Percentiles rank a stretch among this genome's conserved stretches.
Evolutionary conservation across 2,329 filamentous ascomycete genomes (phyloP).

Genomic region (Didymella exigua): DNA sequence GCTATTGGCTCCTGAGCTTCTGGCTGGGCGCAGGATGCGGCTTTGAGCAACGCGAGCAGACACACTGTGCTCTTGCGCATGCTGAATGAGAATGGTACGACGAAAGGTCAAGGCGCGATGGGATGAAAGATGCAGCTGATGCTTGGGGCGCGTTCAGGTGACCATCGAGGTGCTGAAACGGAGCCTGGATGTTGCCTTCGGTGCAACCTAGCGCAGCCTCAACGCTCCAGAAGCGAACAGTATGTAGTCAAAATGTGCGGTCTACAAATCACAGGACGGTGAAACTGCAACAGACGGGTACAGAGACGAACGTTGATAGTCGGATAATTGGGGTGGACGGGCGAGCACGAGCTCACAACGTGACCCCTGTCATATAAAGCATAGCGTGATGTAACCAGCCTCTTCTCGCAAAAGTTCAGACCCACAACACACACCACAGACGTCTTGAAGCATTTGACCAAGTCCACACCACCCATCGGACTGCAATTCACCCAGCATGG

Average conservation of each 20-base stretch:
- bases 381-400: conserved; percentile 19
- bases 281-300: background rate
- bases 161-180: conserved; percentile 25
- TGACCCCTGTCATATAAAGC: conserved; percentile 13
- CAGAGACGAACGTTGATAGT: background rate
- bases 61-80: conserved; percentile 26
- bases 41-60: conserved; percentile 40
- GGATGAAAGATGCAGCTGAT: conserved; percentile 9
- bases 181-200: conserved; percentile 10
- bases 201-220: conserved; percentile 1
- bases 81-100: conserved; percentile 9
- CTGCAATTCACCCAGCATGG: conserved; percentile 32
- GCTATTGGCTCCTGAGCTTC: conserved; percentile 76
- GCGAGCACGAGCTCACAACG: conserved; percentile 10
- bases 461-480: conserved; percentile 21
- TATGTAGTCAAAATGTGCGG: background rate
- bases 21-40: conserved; percentile 69
- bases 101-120: background rate
- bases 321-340: conserved; percentile 2
- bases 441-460: conserved; percentile 18
- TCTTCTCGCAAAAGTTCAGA: conserved; percentile 25
- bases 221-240: background rate
- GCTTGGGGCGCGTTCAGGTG: conserved; percentile 15
- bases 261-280: background rate
- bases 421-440: conserved; percentile 37